Percentiles rank a stretch among this genome's conserved stretches.
phyloP scores from a whole-genome alignment of 257 asterid species.

The Penstemon eatonii region DNA sequence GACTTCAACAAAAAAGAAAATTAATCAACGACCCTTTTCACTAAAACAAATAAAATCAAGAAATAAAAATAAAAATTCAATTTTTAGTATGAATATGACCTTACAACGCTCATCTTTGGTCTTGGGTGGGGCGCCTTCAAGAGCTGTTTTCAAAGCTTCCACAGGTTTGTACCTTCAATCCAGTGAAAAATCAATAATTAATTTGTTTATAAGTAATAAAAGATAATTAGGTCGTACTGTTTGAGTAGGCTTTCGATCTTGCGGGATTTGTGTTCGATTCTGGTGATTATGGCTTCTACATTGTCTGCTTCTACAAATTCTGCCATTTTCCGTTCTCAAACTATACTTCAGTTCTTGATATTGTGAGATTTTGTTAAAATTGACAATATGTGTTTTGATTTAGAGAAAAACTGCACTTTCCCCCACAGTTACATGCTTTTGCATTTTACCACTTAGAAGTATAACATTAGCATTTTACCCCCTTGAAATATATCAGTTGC shows the following conservation, averaged over 20 bases:
- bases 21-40: slow-evolving; percentile 25
- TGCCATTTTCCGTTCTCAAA: slow-evolving; percentile 37
- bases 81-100: slow-evolving; percentile 39
- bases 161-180: slow-evolving; percentile 88
- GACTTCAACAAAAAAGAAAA: slow-evolving; percentile 47
- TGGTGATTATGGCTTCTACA: slow-evolving; percentile 78
- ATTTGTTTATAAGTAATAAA: background rate
- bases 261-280: slow-evolving; percentile 96
- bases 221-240: slow-evolving; percentile 44
- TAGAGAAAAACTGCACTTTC: slow-evolving; percentile 3
- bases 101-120: slow-evolving; percentile 97
- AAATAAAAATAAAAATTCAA: background rate
- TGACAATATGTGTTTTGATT: background rate
- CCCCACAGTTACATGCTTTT: too few species aligned
- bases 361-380: too few species aligned
- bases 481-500: too few species aligned
- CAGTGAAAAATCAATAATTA: background rate
- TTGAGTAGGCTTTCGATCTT: slow-evolving; percentile 98
- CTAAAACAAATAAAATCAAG: background rate
- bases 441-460: too few species aligned
- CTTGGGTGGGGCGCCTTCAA: slow-evolving; percentile 92
- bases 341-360: too few species aligned
- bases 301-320: slow-evolving; percentile 77
- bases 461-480: too few species aligned
- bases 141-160: slow-evolving; percentile 95